phyloP scores from a whole-genome alignment of 352 stramenopile genomes.

The Phytophthora crassamura region DNA sequence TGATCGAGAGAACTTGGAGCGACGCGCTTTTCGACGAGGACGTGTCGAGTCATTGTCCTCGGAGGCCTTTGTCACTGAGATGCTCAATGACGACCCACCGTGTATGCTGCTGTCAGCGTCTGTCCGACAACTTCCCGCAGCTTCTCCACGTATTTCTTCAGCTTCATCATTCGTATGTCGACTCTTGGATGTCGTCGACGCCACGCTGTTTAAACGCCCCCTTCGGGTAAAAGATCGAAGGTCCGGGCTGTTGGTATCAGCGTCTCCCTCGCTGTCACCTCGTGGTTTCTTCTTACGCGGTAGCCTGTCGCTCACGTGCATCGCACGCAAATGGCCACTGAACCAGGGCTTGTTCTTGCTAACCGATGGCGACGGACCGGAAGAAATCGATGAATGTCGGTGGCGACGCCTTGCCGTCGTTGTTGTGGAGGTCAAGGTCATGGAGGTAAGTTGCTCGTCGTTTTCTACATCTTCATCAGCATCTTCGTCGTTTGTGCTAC shows the following conservation, averaged over 20 bases:
- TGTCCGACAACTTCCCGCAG: conserved; percentile 18
- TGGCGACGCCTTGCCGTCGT: conserved; percentile 31
- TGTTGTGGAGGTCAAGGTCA: conserved; percentile 12
- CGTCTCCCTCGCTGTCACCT: conserved; percentile 36
- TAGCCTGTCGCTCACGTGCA: conserved; percentile 70
- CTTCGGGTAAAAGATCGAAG: conserved; percentile 17
- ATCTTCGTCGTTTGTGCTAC: conserved; percentile 29
- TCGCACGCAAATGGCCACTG: conserved; percentile 70
- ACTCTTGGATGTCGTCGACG: conserved; percentile 26
- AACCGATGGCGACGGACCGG: conserved; percentile 27
- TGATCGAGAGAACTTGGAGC: conserved; percentile 71
- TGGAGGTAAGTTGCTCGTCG: conserved; percentile 18
- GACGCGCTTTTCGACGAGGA: conserved; percentile 30
- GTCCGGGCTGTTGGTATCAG: conserved; percentile 33
- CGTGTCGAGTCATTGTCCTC: conserved; percentile 7
- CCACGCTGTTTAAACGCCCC: conserved; percentile 28
- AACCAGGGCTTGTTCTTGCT: conserved; percentile 64
- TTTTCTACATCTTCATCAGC: conserved; percentile 29
- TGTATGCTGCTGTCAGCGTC: conserved; percentile 1
- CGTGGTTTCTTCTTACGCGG: conserved; percentile 57
- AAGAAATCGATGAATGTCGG: conserved; percentile 36
- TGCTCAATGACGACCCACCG: conserved; percentile 10
- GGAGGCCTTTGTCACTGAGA: conserved; percentile 9
- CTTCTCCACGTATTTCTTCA: conserved; percentile 20
- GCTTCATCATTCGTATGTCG: conserved; percentile 31